These are phyloP conservation scores for Apiospora hydei DNA, from an alignment of 2,329 filamentous ascomycete genomes.

Conservation along the genomic window DNA sequence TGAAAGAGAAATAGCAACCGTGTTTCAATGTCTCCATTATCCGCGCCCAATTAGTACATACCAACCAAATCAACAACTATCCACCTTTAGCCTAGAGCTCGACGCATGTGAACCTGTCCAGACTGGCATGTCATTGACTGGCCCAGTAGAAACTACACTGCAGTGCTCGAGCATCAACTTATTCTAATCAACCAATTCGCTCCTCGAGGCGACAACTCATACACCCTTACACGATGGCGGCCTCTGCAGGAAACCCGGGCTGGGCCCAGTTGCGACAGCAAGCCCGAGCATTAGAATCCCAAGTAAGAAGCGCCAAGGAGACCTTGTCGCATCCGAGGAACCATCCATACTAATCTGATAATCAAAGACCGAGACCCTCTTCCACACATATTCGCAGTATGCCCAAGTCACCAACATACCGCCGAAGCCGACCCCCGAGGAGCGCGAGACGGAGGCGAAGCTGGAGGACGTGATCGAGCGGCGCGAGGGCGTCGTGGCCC, in stretches of 20 bases:
- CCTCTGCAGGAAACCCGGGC: conserved; percentile 65
- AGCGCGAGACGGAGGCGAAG: conserved; percentile 79
- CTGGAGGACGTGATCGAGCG: conserved; percentile 85
- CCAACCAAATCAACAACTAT: conserved; percentile 20
- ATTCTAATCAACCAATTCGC: background rate
- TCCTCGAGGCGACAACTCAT: background rate
- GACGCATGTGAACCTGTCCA: conserved; percentile 10
- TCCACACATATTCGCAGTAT: conserved; percentile 91
- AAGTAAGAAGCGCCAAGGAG: conserved; percentile 63
- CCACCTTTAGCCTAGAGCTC: conserved; percentile 13
- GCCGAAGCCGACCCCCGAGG: conserved; percentile 84
- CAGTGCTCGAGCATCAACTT: background rate
- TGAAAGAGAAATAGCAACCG: conserved; percentile 7
- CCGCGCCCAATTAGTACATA: conserved; percentile 12
- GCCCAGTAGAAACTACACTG: background rate
- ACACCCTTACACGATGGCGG: conserved; percentile 51
- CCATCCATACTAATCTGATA: background rate
- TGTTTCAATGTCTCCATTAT: conserved; percentile 21
- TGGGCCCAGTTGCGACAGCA: conserved; percentile 97
- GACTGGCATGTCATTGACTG: conserved; percentile 15
- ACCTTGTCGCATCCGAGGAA: too few relatives aligned
- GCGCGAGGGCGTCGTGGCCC: conserved; percentile 80
- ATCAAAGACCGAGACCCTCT: conserved; percentile 79
- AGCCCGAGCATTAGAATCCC: conserved; percentile 85
- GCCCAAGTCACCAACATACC: conserved; percentile 81